Conservation (phyloP, 2,329 filamentous ascomycete genomes). For the Alternaria sp. region DNA sequence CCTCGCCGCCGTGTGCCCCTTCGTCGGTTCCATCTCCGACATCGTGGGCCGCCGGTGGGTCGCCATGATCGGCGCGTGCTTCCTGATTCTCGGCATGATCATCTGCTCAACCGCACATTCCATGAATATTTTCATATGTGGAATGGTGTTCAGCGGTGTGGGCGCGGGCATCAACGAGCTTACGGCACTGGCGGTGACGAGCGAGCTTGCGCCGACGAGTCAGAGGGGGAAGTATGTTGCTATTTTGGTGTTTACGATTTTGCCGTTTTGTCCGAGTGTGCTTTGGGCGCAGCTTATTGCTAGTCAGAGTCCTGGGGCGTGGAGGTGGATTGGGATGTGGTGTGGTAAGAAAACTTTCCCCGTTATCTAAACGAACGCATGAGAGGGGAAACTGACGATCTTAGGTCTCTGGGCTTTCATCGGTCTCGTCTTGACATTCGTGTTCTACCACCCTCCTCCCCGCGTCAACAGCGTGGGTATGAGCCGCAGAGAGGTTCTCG, state of each 20-base stretch:
- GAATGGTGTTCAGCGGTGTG: conserved; percentile 62
- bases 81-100: conserved; percentile 47
- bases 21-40: conserved; percentile 61
- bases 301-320: conserved; percentile 45
- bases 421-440: conserved; percentile 57
- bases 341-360: conserved; percentile 38
- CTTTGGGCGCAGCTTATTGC: conserved; percentile 66
- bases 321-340: conserved; percentile 62
- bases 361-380: background rate
- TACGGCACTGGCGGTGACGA: conserved; percentile 70
- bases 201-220: conserved; percentile 69
- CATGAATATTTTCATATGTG: conserved; percentile 39
- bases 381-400: background rate
- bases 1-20: conserved; percentile 63
- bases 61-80: conserved; percentile 32
- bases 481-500: conserved; percentile 31
- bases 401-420: conserved; percentile 55
- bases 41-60: conserved; percentile 40
- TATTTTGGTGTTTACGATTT: conserved; percentile 64
- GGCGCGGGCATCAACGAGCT: conserved; percentile 72
- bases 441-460: conserved; percentile 53
- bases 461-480: conserved; percentile 44
- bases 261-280: conserved; percentile 67
- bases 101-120: conserved; percentile 32
- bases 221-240: conserved; percentile 69